Evolutionary conservation across 108 stramenopile species (phyloP).

Genomic region (Nitzschia putrida): DNA sequence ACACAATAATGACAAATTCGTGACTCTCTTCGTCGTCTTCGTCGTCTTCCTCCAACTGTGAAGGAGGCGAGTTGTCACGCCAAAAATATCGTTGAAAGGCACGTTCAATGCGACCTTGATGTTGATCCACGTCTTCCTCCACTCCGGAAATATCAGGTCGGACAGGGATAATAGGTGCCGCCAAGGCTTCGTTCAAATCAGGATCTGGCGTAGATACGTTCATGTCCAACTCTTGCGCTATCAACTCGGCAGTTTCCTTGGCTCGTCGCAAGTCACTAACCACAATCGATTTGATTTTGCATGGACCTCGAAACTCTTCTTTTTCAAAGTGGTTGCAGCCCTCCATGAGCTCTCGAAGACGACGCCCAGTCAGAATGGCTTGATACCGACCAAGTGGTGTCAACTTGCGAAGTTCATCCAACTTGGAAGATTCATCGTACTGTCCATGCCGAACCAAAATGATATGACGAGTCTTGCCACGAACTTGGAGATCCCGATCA

Average conservation of each 20-base stretch:
- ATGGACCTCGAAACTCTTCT: conserved; percentile 46
- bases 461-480: conserved; percentile 82
- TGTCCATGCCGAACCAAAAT: conserved; percentile 89
- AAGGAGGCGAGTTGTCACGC: conserved; percentile 49
- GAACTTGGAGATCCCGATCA: background rate
- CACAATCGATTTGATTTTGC: conserved; percentile 61
- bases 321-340: conserved; percentile 50
- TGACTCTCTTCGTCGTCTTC: conserved; percentile 45
- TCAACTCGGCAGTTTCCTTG: conserved; percentile 82
- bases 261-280: conserved; percentile 80
- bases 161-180: conserved; percentile 76
- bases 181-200: conserved; percentile 80
- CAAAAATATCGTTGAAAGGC: conserved; percentile 90
- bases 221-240: conserved; percentile 35
- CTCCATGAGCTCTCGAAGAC: conserved; percentile 63
- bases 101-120: conserved; percentile 79
- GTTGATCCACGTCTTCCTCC: conserved; percentile 60
- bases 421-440: conserved; percentile 80
- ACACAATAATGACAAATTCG: conserved; percentile 92
- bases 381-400: conserved; percentile 86
- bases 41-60: background rate
- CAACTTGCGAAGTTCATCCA: conserved; percentile 77
- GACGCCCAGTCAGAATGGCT: conserved; percentile 77
- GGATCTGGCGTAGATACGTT: conserved; percentile 56
- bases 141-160: conserved; percentile 51